Evolutionary conservation across 164 flowering plant genomes (phyloP).

Genomic region (Stephania cephalantha): DNA sequence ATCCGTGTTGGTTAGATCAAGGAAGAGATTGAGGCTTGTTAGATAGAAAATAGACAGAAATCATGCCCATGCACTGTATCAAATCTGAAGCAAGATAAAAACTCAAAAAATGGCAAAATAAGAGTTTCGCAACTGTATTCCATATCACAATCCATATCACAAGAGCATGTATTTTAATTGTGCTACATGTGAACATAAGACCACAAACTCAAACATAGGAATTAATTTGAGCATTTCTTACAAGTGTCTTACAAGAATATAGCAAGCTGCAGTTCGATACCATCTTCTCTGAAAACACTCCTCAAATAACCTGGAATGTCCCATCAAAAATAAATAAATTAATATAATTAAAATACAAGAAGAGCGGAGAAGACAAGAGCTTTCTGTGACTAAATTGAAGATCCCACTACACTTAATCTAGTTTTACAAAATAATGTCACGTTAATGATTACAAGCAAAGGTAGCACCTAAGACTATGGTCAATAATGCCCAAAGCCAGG

Average conservation of each 20-base stretch:
- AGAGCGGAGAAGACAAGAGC: neutral
- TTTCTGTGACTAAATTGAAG: too few relatives aligned
- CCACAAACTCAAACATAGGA: neutral
- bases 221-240: neutral
- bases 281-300: conserved; percentile 96
- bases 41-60: neutral
- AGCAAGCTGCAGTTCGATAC: conserved; percentile 98
- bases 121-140: neutral
- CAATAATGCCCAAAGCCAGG: too few relatives aligned
- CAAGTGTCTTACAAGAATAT: conserved; percentile 73
- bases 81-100: neutral
- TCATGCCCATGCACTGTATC: neutral
- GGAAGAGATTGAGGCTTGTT: too few relatives aligned
- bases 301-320: conserved; percentile 70
- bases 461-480: too few relatives aligned
- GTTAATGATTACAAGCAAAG: too few relatives aligned
- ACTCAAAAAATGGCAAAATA: neutral
- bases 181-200: neutral
- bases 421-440: too few relatives aligned
- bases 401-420: too few relatives aligned
- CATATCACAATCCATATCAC: neutral
- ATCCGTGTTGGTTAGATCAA: neutral
- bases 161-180: neutral
- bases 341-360: neutral
- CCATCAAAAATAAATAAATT: neutral